These are phyloP conservation scores for Eragrostis tef DNA, from an alignment of 202 grass and related monocot genomes.

Conservation along the genomic window DNA sequence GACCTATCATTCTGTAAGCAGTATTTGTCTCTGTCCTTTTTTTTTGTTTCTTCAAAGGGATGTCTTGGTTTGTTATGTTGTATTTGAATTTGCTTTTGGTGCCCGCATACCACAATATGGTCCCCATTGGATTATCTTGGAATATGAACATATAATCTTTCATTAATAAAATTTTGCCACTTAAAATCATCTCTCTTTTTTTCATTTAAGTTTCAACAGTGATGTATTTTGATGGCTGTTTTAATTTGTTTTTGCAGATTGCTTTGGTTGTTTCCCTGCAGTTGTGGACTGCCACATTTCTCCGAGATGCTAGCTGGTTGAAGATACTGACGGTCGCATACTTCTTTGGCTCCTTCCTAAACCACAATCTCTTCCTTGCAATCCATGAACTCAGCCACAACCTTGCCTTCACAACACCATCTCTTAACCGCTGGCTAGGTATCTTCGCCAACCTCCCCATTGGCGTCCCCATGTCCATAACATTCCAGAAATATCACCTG, in stretches of 20 bases:
- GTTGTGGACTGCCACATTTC: conserved; percentile 69
- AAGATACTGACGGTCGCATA: conserved; percentile 77
- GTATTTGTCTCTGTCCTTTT: background rate
- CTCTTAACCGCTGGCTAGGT: conserved; percentile 82
- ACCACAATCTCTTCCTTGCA: conserved; percentile 96
- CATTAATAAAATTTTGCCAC: background rate
- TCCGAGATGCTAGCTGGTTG: conserved; percentile 70
- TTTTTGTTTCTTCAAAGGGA: too few relatives aligned
- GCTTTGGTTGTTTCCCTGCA: conserved; percentile 70
- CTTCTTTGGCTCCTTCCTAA: conserved; percentile 95
- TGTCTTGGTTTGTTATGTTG: background rate
- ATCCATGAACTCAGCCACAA: conserved; percentile 99
- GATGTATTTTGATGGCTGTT: conserved; percentile 17
- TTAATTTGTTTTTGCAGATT: conserved; percentile 62
- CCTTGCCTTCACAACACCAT: conserved; percentile 82
- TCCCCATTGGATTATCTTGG: background rate
- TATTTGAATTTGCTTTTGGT: background rate
- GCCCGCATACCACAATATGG: background rate
- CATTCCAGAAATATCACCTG: conserved; percentile 95
- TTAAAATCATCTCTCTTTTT: background rate
- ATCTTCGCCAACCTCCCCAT: conserved; percentile 97
- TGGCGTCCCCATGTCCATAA: conserved; percentile 89
- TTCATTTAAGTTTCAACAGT: background rate
- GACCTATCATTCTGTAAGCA: background rate
- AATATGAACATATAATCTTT: background rate